phyloP scores from a whole-genome alignment of 257 asterid species.

The Rehmannia glutinosa region DNA sequence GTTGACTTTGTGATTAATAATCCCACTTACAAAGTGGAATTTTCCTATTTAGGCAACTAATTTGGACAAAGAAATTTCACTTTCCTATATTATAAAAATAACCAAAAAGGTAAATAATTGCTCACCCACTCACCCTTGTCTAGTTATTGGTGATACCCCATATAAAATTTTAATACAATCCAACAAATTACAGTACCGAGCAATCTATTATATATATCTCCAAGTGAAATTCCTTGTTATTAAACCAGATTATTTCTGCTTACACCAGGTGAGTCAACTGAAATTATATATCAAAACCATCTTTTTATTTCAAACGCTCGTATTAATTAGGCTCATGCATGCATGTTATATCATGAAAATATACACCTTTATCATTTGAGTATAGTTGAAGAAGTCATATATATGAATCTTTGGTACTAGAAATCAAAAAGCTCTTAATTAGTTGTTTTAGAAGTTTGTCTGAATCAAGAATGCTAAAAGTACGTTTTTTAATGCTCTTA shows the following conservation, averaged over 20 bases:
- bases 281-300: neutral
- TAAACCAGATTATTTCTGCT: constrained; percentile 20
- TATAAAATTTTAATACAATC: constrained; percentile 1
- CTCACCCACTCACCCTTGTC: constrained; percentile 31
- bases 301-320: neutral
- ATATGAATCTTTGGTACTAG: no score
- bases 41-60: constrained; percentile 54
- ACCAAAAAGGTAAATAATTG: constrained; percentile 14
- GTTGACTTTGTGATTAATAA: constrained; percentile 34
- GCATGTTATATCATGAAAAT: no score
- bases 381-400: no score
- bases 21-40: constrained; percentile 53
- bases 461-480: no score
- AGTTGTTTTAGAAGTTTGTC: no score
- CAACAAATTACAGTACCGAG: constrained; percentile 18
- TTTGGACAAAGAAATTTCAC: neutral
- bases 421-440: no score
- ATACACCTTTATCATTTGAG: no score
- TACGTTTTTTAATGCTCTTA: no score
- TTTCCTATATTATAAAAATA: neutral
- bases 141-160: constrained; percentile 26
- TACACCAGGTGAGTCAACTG: constrained; percentile 12
- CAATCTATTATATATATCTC: constrained; percentile 7
- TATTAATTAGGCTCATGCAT: no score
- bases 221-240: neutral